Percentiles rank a stretch among this genome's conserved stretches.
These are phyloP conservation scores for Tolypocladium ovalisporum DNA, from an alignment of 2,329 filamentous ascomycete species.

Conservation along the genomic window DNA sequence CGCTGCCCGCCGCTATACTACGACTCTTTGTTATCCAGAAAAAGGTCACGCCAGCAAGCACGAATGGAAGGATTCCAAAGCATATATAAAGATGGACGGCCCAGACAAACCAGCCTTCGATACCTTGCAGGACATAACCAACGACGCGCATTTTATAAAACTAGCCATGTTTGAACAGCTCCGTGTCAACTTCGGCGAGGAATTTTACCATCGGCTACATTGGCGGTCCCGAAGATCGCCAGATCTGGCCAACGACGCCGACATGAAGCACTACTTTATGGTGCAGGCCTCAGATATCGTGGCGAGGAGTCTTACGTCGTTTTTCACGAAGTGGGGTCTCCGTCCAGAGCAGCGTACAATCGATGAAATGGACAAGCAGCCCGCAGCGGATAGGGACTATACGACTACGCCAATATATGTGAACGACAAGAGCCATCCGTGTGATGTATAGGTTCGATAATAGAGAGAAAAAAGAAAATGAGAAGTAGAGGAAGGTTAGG, in stretches of 20 bases:
- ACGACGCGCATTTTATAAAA: not conserved
- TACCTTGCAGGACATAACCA: not conserved
- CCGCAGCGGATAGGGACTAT: not conserved
- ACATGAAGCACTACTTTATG: not conserved
- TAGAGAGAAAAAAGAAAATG: too few species aligned
- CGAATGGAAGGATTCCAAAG: constrained; percentile 1
- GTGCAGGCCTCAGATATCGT: not conserved
- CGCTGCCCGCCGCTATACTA: not conserved
- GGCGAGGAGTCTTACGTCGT: not conserved
- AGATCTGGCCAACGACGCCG: not conserved
- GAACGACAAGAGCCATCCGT: too few species aligned
- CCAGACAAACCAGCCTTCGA: not conserved
- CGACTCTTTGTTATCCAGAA: not conserved
- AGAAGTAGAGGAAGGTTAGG: too few species aligned
- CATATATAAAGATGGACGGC: not conserved
- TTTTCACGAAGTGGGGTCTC: constrained; percentile 2
- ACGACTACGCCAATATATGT: too few species aligned
- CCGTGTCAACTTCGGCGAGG: constrained; percentile 1
- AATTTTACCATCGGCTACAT: constrained; percentile 1
- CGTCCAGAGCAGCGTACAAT: not conserved
- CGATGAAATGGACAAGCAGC: not conserved
- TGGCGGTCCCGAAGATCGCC: not conserved
- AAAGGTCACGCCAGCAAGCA: not conserved
- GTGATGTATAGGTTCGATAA: too few species aligned
- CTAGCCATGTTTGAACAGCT: constrained; percentile 4